Conservation (phyloP, 139 green algal genomes). For the Ettlia oleoabundans region DNA sequence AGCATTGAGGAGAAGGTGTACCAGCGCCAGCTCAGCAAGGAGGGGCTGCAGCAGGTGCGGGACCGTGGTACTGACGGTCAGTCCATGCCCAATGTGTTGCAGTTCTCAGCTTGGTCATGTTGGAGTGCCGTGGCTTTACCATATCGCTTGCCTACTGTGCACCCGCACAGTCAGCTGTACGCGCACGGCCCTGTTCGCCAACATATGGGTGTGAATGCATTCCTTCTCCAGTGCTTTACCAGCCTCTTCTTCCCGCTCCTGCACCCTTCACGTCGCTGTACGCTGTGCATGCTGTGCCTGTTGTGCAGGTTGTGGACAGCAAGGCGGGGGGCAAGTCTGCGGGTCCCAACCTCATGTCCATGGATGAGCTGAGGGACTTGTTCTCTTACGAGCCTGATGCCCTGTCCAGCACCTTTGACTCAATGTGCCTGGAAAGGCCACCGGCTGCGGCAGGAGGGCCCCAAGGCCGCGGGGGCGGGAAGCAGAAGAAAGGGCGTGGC, state of each 20-base stretch:
- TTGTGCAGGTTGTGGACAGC: constrained; percentile 27
- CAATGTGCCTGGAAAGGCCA: constrained; percentile 48
- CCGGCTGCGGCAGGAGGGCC: not conserved
- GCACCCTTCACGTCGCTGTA: too few species aligned
- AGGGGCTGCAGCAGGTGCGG: constrained; percentile 76
- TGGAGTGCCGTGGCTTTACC: too few species aligned
- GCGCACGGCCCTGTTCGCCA: too few species aligned
- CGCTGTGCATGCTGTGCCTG: not conserved
- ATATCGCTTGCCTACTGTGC: too few species aligned
- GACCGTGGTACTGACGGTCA: too few species aligned
- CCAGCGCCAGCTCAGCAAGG: constrained; percentile 93
- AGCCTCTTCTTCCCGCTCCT: not conserved
- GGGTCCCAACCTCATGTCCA: constrained; percentile 69
- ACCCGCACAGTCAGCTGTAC: too few species aligned
- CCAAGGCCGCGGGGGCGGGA: not conserved
- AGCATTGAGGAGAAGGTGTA: constrained; percentile 99
- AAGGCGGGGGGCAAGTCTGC: constrained; percentile 20
- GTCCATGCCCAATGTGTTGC: too few species aligned
- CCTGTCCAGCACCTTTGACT: constrained; percentile 86
- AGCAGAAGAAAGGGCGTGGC: not conserved
- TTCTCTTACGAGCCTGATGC: constrained; percentile 77
- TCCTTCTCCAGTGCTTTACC: too few species aligned
- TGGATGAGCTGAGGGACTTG: constrained; percentile 93
- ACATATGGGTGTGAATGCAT: too few species aligned
- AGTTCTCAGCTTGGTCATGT: not conserved